Evolutionary conservation across 768 basidiomycete species (phyloP).

Genomic region (Xerocomus brunneocitrinus): DNA sequence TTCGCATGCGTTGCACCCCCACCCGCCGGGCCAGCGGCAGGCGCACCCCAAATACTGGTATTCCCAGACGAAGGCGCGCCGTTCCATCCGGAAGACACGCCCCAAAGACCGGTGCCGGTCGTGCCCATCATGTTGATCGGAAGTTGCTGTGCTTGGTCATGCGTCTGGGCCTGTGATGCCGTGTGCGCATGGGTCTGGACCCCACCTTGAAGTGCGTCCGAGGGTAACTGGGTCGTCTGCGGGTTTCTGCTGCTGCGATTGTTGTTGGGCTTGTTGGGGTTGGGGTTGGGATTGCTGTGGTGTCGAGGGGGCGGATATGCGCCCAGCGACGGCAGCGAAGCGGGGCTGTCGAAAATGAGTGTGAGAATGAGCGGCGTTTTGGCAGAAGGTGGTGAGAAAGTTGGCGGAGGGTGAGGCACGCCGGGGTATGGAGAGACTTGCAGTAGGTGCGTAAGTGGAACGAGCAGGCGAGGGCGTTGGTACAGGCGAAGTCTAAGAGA

Average conservation of each 20-base stretch:
- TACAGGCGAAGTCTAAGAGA: conserved; percentile 7
- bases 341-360: conserved; percentile 29
- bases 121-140: conserved; percentile 52
- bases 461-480: not conserved
- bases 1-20: not conserved
- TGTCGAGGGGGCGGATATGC: conserved; percentile 10
- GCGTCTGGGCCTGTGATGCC: conserved; percentile 23
- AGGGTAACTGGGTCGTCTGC: conserved; percentile 44
- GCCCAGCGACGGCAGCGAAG: conserved; percentile 37
- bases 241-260: conserved; percentile 32
- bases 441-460: conserved; percentile 9
- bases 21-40: conserved; percentile 7
- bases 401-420: conserved; percentile 28
- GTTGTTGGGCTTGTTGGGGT: conserved; percentile 16
- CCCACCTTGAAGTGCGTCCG: conserved; percentile 20
- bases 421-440: conserved; percentile 22
- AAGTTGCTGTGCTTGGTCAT: conserved; percentile 18
- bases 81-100: conserved; percentile 61
- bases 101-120: conserved; percentile 59
- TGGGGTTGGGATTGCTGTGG: conserved; percentile 11
- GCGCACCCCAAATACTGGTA: conserved; percentile 33
- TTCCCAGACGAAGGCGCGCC: conserved; percentile 23
- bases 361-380: conserved; percentile 7
- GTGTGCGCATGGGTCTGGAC: not conserved
- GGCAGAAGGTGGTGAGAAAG: conserved; percentile 21